Percentiles rank a stretch among this genome's conserved stretches.
Conservation (phyloP, 2,329 filamentous ascomycete species). For the Ascocoryne sarcoides region DNA sequence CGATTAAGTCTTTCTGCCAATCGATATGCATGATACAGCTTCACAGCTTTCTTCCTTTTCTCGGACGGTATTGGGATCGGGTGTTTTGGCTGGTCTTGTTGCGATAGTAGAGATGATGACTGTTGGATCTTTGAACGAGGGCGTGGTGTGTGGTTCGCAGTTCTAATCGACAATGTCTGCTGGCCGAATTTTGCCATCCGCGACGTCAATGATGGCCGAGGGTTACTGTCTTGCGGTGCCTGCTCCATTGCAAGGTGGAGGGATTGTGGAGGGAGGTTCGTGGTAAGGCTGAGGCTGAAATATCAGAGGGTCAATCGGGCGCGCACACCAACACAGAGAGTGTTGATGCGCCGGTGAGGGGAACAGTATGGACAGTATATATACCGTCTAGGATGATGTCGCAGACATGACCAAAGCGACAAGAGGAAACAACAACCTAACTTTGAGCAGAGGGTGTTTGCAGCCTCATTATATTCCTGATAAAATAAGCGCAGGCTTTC, state of each 20-base stretch:
- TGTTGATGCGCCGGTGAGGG: neutral
- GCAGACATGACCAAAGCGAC: neutral
- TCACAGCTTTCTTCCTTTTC: constrained; percentile 17
- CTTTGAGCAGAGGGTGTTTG: neutral
- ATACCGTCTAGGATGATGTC: neutral
- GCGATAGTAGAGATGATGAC: constrained; percentile 10
- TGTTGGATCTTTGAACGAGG: constrained; percentile 6
- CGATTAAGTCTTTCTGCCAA: constrained; percentile 13
- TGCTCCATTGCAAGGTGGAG: neutral
- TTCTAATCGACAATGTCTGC: constrained; percentile 9
- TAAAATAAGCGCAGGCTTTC: neutral
- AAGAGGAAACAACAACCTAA: neutral
- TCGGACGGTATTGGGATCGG: constrained; percentile 18
- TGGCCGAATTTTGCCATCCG: neutral
- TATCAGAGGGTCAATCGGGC: neutral
- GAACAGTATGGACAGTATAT: neutral
- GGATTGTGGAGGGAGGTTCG: neutral
- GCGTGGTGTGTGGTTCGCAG: constrained; percentile 3
- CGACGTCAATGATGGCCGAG: neutral
- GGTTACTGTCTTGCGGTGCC: neutral
- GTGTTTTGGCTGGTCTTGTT: constrained; percentile 10
- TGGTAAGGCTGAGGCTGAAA: neutral
- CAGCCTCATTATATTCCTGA: neutral
- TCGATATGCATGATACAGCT: constrained; percentile 17
- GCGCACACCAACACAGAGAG: neutral